A percentile compares a stretch with the other conserved stretches of the same genome.
These are phyloP conservation scores for Phylloporus arenicola DNA, from an alignment of 768 basidiomycete genomes.

Conservation along the genomic window DNA sequence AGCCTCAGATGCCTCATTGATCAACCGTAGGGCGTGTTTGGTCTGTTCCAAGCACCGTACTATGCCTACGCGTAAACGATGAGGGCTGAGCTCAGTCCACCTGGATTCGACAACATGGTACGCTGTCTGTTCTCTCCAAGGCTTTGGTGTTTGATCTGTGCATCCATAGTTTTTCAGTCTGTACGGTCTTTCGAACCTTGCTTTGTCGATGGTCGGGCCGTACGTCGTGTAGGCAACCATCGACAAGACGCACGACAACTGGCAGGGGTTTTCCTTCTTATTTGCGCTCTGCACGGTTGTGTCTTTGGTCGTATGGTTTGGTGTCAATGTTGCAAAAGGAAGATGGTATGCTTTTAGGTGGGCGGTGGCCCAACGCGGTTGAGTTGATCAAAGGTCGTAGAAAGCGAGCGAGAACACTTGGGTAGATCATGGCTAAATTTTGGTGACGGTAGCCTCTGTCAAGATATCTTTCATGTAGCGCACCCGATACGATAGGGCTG, in stretches of 20 bases:
- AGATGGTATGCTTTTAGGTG: conserved; percentile 56
- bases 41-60: conserved; percentile 82
- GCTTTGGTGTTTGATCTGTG: not conserved
- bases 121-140: not conserved
- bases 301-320: conserved; percentile 74
- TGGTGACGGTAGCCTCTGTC: too few relatives aligned
- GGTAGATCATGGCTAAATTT: too few relatives aligned
- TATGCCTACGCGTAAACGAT: conserved; percentile 83
- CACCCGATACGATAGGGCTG: too few relatives aligned
- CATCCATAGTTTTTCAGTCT: conserved; percentile 71
- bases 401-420: too few relatives aligned
- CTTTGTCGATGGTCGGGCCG: conserved; percentile 80
- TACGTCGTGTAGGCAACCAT: conserved; percentile 85
- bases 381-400: not conserved
- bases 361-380: conserved; percentile 35
- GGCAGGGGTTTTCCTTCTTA: conserved; percentile 82
- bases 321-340: conserved; percentile 58
- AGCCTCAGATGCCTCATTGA: not conserved
- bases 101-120: conserved; percentile 81
- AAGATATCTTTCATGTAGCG: too few relatives aligned
- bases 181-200: conserved; percentile 78
- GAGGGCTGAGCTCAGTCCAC: conserved; percentile 86
- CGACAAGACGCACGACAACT: conserved; percentile 62
- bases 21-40: conserved; percentile 57
- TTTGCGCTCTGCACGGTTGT: conserved; percentile 66